Percentiles rank a stretch among this genome's conserved stretches.
Evolutionary conservation across 1,139 yeast species (phyloP).

Genomic region (Zygosaccharomyces sapae): DNA sequence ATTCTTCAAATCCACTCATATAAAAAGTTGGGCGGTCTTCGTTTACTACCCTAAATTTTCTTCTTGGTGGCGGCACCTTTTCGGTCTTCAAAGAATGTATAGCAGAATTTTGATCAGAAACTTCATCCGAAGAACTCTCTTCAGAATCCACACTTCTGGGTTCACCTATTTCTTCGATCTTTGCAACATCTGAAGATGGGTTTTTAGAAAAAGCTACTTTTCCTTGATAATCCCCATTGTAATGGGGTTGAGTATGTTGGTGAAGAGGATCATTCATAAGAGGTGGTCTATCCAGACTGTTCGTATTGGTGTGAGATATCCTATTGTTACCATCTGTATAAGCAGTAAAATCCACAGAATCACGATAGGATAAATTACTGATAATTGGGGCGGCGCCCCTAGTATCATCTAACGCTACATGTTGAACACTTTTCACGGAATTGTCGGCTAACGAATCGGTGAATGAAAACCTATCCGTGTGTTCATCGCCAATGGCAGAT

Average conservation of each 20-base stretch:
- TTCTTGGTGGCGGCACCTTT: constrained; percentile 12
- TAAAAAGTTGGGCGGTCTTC: constrained; percentile 32
- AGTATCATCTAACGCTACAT: constrained; percentile 15
- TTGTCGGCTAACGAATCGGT: constrained; percentile 19
- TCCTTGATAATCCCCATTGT: neutral
- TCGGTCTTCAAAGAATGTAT: neutral
- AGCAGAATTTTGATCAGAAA: neutral
- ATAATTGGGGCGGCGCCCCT: constrained; percentile 13
- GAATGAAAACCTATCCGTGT: constrained; percentile 24
- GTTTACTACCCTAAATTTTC: constrained; percentile 32
- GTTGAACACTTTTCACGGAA: constrained; percentile 21
- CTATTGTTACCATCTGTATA: neutral
- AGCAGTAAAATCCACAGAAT: constrained; percentile 5
- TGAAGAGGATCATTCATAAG: neutral
- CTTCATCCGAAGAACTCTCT: neutral
- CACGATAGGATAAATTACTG: constrained; percentile 8
- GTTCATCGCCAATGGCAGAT: constrained; percentile 8
- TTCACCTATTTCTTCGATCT: neutral
- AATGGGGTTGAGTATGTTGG: neutral
- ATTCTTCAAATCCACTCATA: constrained; percentile 13
- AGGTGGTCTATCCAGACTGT: constrained; percentile 3
- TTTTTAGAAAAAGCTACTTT: neutral
- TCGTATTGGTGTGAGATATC: neutral
- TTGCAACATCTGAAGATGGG: neutral
- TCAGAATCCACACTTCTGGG: neutral